Evolutionary conservation across 2,329 filamentous ascomycete genomes (phyloP).

Genomic region (Pezicula neosporulosa): DNA sequence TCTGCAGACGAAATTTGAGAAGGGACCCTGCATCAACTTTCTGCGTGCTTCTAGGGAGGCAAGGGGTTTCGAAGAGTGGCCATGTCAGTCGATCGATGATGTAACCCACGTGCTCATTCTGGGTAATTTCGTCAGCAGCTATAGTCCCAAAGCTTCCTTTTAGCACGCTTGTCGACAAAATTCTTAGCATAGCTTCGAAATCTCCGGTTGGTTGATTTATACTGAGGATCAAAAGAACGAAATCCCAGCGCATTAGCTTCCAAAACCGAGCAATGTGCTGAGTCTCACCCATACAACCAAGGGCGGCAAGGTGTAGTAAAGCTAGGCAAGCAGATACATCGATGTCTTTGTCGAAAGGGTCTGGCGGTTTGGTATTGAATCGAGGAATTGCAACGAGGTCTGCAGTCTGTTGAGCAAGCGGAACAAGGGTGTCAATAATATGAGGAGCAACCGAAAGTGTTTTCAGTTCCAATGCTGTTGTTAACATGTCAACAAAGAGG

Average conservation of each 20-base stretch:
- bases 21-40: constrained; percentile 20
- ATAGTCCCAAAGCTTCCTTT: constrained; percentile 65
- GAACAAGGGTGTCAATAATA: constrained; percentile 54
- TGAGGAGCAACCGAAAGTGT: constrained; percentile 54
- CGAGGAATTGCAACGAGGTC: constrained; percentile 46
- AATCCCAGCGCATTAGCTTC: constrained; percentile 62
- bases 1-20: constrained; percentile 23
- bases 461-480: constrained; percentile 61
- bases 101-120: constrained; percentile 31
- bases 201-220: constrained; percentile 62
- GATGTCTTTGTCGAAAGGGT: constrained; percentile 51
- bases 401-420: constrained; percentile 53
- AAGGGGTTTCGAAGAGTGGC: constrained; percentile 40
- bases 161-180: constrained; percentile 65
- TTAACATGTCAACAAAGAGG: constrained; percentile 61
- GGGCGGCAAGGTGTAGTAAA: constrained; percentile 60
- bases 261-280: constrained; percentile 51
- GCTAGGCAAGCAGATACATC: constrained; percentile 61
- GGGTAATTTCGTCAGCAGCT: constrained; percentile 35
- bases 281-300: constrained; percentile 47
- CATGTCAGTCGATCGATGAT: constrained; percentile 36
- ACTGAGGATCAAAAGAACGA: constrained; percentile 64
- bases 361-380: constrained; percentile 36
- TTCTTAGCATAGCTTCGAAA: constrained; percentile 59
- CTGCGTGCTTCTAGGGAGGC: constrained; percentile 17